Percentiles rank a stretch among this genome's conserved stretches.
Conservation (phyloP, 805 yeast species). For the Yarrowia osloensis region DNA sequence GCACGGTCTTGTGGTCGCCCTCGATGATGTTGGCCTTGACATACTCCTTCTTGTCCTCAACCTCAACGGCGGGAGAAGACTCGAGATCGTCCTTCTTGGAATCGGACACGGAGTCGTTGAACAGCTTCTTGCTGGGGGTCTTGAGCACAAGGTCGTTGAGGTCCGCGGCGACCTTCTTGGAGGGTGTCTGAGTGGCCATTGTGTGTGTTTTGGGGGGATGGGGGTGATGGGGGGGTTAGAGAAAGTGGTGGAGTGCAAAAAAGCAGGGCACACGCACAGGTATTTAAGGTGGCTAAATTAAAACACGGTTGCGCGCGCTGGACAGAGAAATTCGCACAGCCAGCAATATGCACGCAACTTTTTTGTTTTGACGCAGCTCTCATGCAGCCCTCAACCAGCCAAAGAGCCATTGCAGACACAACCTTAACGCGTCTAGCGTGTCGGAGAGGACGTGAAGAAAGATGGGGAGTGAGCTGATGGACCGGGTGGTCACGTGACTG, state of each 20-base stretch:
- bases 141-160: constrained; percentile 54
- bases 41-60: constrained; percentile 35
- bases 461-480: not conserved
- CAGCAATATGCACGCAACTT: not conserved
- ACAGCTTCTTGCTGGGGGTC: constrained; percentile 48
- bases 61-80: constrained; percentile 12
- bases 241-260: not conserved
- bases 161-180: constrained; percentile 62
- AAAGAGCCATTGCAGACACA: not conserved
- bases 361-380: not conserved
- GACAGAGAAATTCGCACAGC: not conserved
- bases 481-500: not conserved
- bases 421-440: not conserved
- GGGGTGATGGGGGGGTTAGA: too few species aligned
- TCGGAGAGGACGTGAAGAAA: not conserved
- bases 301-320: constrained; percentile 27
- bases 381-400: not conserved
- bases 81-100: constrained; percentile 42
- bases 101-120: constrained; percentile 49
- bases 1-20: constrained; percentile 13
- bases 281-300: constrained; percentile 18
- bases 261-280: not conserved
- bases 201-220: constrained; percentile 20
- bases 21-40: constrained; percentile 8
- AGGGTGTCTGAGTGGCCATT: constrained; percentile 55